phyloP scores from a whole-genome alignment of 192 early-diverging fungal species.

The Paraglomus brasilianum region DNA sequence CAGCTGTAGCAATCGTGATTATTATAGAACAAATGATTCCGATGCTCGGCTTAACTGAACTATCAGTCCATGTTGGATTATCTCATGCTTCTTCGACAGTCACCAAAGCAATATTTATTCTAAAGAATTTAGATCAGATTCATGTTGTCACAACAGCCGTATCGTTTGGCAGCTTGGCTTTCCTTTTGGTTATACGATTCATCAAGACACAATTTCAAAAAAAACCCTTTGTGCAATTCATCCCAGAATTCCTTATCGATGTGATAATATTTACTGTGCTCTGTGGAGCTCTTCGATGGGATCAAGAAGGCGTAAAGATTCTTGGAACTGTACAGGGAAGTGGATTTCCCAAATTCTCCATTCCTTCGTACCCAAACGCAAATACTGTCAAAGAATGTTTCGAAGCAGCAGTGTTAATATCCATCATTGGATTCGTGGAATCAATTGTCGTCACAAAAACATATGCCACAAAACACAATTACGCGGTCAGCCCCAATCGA shows the following conservation, averaged over 20 bases:
- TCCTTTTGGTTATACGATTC: constrained; percentile 59
- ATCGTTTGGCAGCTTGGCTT: constrained; percentile 66
- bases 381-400: constrained; percentile 66
- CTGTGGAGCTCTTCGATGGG: constrained; percentile 66
- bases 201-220: constrained; percentile 56
- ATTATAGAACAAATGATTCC: constrained; percentile 83
- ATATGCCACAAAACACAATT: constrained; percentile 89
- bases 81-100: constrained; percentile 76
- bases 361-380: constrained; percentile 60
- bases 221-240: constrained; percentile 61
- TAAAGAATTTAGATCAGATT: constrained; percentile 58
- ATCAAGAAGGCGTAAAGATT: constrained; percentile 68
- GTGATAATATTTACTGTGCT: constrained; percentile 75
- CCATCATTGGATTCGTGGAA: constrained; percentile 97
- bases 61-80: constrained; percentile 45
- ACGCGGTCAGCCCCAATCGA: constrained; percentile 90
- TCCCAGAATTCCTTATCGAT: constrained; percentile 91
- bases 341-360: constrained; percentile 59
- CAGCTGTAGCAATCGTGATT: constrained; percentile 90
- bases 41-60: constrained; percentile 63
- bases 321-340: constrained; percentile 73
- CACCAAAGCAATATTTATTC: constrained; percentile 68
- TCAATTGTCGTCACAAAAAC: constrained; percentile 93
- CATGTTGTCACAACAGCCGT: constrained; percentile 72
- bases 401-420: constrained; percentile 83